These are phyloP conservation scores for Lodderomyces oxycetoniae DNA, from an alignment of 1,139 yeast species.

Conservation along the genomic window DNA sequence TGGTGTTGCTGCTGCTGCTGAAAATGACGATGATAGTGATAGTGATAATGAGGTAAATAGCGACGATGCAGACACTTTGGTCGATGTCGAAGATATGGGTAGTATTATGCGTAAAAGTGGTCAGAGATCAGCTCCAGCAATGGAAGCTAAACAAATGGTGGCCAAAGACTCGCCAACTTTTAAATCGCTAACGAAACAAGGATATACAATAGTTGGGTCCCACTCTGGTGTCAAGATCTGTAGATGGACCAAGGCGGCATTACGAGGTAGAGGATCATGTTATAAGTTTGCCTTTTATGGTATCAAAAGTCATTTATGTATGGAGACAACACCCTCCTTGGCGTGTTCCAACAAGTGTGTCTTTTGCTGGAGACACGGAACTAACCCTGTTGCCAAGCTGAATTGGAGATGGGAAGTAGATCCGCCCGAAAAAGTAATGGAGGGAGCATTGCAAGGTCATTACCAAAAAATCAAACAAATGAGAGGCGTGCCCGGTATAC, in stretches of 20 bases:
- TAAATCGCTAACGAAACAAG: conserved; percentile 85
- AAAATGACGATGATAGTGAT: conserved; percentile 38
- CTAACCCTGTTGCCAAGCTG: conserved; percentile 92
- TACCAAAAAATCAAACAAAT: conserved; percentile 87
- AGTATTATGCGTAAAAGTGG: conserved; percentile 43
- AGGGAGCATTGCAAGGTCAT: conserved; percentile 86
- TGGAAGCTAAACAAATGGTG: conserved; percentile 76
- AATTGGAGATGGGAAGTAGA: conserved; percentile 95
- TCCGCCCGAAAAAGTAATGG: conserved; percentile 75
- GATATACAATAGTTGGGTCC: conserved; percentile 87
- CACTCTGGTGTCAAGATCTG: conserved; percentile 95
- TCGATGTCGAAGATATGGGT: conserved; percentile 88
- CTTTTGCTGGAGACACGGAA: conserved; percentile 97
- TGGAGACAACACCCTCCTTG: conserved; percentile 92
- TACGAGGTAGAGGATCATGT: conserved; percentile 92
- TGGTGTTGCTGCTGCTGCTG: conserved; percentile 23
- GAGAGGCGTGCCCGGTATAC: conserved; percentile 95
- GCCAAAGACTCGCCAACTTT: conserved; percentile 86
- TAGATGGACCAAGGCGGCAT: conserved; percentile 93
- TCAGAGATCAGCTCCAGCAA: conserved; percentile 19
- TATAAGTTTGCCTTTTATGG: conserved; percentile 92
- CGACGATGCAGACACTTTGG: conserved; percentile 44
- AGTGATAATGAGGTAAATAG: conserved; percentile 30
- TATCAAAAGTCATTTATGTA: conserved; percentile 82
- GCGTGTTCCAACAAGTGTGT: conserved; percentile 96